phyloP scores from a whole-genome alignment of 176 grass and related monocot species.

The Raddia guianensis region DNA sequence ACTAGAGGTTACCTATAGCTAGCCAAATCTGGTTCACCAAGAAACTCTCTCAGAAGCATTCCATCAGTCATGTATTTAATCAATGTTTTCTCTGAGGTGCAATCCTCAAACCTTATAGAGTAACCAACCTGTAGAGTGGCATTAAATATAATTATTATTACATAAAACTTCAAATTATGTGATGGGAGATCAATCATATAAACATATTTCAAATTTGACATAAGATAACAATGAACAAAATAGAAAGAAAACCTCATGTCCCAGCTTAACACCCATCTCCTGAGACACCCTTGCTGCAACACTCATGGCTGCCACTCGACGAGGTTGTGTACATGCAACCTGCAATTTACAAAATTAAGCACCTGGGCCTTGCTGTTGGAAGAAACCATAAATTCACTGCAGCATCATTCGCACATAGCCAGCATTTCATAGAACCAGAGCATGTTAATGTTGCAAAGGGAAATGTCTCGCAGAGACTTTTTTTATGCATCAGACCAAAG shows the following conservation, averaged over 20 bases:
- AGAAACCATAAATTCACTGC: background rate
- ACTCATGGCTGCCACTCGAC: constrained; percentile 97
- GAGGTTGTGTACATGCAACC: constrained; percentile 91
- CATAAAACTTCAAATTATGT: constrained; percentile 28
- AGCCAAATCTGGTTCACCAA: constrained; percentile 93
- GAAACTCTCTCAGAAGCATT: constrained; percentile 94
- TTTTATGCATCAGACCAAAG: constrained; percentile 11
- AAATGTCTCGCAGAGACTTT: constrained; percentile 7
- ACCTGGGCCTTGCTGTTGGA: background rate
- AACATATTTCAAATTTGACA: constrained; percentile 13
- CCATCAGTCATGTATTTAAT: constrained; percentile 98
- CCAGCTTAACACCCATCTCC: constrained; percentile 95
- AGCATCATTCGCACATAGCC: constrained; percentile 10
- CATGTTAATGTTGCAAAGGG: constrained; percentile 1
- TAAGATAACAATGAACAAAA: background rate
- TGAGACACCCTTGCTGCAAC: constrained; percentile 91
- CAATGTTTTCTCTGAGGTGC: constrained; percentile 95
- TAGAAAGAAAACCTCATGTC: constrained; percentile 72
- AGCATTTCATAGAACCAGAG: background rate
- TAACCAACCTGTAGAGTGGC: constrained; percentile 75
- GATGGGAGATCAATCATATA: constrained; percentile 10
- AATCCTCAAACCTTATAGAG: constrained; percentile 99
- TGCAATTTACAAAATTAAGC: constrained; percentile 49
- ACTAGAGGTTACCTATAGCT: constrained; percentile 67
- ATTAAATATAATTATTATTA: constrained; percentile 35